phyloP scores from a whole-genome alignment of 805 yeast species.

The Metschnikowia borealis region DNA sequence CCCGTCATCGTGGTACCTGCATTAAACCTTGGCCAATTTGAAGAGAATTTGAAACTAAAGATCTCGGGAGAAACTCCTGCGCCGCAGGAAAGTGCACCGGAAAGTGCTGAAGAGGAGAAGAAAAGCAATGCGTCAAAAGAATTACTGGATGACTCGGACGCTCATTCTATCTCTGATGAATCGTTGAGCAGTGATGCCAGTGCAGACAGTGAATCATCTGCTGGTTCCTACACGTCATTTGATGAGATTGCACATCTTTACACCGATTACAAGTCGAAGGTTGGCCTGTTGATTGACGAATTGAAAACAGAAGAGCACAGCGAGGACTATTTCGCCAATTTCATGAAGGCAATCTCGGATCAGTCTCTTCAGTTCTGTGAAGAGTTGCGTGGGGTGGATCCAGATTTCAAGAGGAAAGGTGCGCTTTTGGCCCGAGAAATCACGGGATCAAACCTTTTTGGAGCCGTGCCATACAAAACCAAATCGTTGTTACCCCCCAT shows the following conservation, averaged over 20 bases:
- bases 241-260: constrained; percentile 37
- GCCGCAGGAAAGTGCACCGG: neutral
- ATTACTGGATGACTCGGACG: constrained; percentile 9
- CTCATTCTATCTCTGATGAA: constrained; percentile 11
- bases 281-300: constrained; percentile 17
- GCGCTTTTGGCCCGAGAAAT: constrained; percentile 39
- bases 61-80: constrained; percentile 12
- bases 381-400: constrained; percentile 33
- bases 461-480: constrained; percentile 38
- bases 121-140: neutral
- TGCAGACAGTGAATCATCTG: constrained; percentile 23
- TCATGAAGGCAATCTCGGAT: constrained; percentile 30
- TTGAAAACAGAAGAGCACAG: constrained; percentile 16
- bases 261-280: constrained; percentile 23
- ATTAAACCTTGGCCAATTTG: constrained; percentile 51
- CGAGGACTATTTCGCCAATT: constrained; percentile 27
- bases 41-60: constrained; percentile 37
- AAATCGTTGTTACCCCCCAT: constrained; percentile 37
- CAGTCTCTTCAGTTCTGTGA: constrained; percentile 32
- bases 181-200: constrained; percentile 19
- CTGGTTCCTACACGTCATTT: constrained; percentile 34
- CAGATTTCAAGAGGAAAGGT: constrained; percentile 39
- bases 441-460: constrained; percentile 41
- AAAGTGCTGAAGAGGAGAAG: neutral
- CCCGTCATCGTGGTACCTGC: constrained; percentile 70